Percentiles rank a stretch among this genome's conserved stretches.
Evolutionary conservation across 164 flowering plant species (phyloP).

Genomic region (Dillenia turbinata): DNA sequence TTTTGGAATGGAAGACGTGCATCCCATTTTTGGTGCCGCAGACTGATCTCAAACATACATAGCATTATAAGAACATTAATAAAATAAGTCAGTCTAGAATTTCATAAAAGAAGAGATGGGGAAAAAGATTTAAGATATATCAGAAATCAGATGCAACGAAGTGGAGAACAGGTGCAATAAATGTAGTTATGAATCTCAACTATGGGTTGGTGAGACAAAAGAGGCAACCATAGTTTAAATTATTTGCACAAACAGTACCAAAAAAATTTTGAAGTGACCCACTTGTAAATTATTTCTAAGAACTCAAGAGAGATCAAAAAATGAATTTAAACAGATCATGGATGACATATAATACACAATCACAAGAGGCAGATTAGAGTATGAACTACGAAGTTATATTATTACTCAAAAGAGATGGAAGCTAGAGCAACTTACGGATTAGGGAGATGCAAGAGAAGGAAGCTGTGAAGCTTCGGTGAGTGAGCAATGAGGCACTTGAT

Average conservation of each 20-base stretch:
- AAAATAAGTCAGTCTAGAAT: neutral
- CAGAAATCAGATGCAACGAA: neutral
- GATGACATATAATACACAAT: too few species aligned
- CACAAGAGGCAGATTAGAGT: too few species aligned
- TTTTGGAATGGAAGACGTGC: slow-evolving; percentile 51
- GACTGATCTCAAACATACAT: slow-evolving; percentile 11
- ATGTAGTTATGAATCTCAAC: neutral
- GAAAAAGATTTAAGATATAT: neutral
- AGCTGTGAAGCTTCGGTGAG: slow-evolving; percentile 13
- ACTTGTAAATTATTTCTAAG: neutral
- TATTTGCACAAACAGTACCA: neutral
- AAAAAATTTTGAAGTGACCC: neutral
- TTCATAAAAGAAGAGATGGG: neutral
- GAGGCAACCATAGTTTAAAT: too few species aligned
- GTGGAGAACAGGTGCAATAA: neutral
- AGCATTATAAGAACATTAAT: slow-evolving; percentile 26
- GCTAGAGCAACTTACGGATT: slow-evolving; percentile 11
- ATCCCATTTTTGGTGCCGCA: slow-evolving; percentile 60
- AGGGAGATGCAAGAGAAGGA: slow-evolving; percentile 6
- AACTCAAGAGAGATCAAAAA: neutral
- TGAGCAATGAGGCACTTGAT: neutral
- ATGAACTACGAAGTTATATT: too few species aligned
- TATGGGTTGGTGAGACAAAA: too few species aligned
- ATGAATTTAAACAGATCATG: slow-evolving; percentile 5
- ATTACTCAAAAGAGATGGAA: too few species aligned